Evolutionary conservation across 768 basidiomycete species (phyloP), one percentile per base, ranked within the genome.

Genomic region (Gloeopeniophorella convolvens): DNA sequence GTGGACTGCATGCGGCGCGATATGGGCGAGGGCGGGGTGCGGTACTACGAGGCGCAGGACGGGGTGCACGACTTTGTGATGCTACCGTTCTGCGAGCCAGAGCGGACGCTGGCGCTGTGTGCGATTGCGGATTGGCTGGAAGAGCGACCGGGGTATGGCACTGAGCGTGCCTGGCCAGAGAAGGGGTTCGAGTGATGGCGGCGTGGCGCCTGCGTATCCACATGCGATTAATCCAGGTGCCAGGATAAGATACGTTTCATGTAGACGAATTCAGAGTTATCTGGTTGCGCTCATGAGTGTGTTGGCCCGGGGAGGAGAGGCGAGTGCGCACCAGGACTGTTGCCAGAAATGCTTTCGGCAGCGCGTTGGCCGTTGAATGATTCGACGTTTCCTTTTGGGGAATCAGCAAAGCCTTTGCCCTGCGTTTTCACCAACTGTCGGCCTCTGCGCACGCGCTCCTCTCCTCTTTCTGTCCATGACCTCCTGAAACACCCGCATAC

Each of bases 11-110:
- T 65, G 62, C 48, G 34, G 54, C 48, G 57, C 57, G 70, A 71
- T 51, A 54, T 72, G 57, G 68, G 64, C 35, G 50, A 59, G 50
- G 56, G 58, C 44, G 45, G 60, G 42, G 47, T 62, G 36, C 50
- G 32, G 27, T 65, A 66, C 57, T 56, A 60, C 61, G 60, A 66
- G 61, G 50, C 46, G 16, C 42, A 53, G 54, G 66, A 65, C 45
- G 63, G 56, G 13, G 46, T 68, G 51, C 66, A 67, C 46, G 63
- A 65, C 39, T 62, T 60, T 34, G 34, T 63, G 7, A 32, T 50
- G 8, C 52, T 65, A 16, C 35, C 41, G 2, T 58, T 54, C 44
- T 49, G 42, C 36, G 64, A 63, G 42, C 63, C 63, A 11, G 64
- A 66, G 58, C 50, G 61, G 13, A 56, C 59, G 5, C 37, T 62